Evolutionary conservation across 129 eudicot genomes (phyloP).

Genomic region (Deinandra increscens): DNA sequence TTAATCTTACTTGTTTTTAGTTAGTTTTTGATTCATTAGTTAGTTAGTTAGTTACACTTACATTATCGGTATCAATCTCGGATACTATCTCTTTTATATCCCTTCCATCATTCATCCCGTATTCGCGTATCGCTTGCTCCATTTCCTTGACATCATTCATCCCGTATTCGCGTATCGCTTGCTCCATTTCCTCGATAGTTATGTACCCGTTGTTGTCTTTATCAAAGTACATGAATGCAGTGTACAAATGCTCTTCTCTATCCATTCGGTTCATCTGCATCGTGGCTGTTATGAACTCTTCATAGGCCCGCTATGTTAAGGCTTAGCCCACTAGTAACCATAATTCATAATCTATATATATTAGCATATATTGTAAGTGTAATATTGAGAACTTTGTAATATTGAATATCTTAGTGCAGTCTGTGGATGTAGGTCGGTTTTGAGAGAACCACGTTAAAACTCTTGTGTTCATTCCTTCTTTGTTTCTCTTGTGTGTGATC

Average conservation of each 20-base stretch:
- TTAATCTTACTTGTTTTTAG: no score
- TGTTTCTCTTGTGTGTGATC: no score
- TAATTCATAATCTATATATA: no score
- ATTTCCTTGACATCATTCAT: conserved; percentile 70
- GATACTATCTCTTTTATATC: conserved; percentile 78
- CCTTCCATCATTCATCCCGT: conserved; percentile 64
- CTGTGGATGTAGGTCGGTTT: no score
- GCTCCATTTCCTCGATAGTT: conserved; percentile 82
- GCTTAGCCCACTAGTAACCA: no score
- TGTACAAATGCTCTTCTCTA: conserved; percentile 85
- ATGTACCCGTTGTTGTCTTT: conserved; percentile 87
- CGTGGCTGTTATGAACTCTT: conserved; percentile 90
- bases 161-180: conserved; percentile 74
- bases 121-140: conserved; percentile 81
- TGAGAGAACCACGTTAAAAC: no score
- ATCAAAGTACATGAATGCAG: conserved; percentile 83
- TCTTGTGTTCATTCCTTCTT: no score
- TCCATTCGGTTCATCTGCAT: conserved; percentile 92
- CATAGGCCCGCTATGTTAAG: no score
- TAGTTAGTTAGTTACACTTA: conserved; percentile 46
- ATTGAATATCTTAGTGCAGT: no score
- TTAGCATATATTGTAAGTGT: no score
- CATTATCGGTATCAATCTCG: conserved; percentile 72
- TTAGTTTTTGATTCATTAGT: no score
- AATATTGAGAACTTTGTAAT: no score